Evolutionary conservation across 139 green algal genomes (phyloP).

Genomic region (Chlorella sp.): DNA sequence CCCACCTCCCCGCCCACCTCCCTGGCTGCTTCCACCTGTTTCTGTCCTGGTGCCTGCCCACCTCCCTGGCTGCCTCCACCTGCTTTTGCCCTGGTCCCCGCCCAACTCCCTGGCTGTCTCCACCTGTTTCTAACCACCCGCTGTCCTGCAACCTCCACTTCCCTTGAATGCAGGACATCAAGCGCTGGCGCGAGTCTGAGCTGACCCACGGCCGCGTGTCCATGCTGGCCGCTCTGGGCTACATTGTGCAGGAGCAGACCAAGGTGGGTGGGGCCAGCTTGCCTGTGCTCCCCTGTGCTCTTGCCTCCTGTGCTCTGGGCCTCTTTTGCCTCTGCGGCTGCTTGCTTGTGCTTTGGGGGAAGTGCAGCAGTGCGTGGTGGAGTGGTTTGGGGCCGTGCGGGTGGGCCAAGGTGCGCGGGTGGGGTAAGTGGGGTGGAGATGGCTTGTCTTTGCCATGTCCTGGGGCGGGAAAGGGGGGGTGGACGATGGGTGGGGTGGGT

Average conservation of each 20-base stretch:
- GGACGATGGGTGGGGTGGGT: no score
- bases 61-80: background rate
- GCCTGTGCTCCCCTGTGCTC: no score
- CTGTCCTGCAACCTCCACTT: background rate
- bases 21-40: no score
- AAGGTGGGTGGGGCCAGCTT: background rate
- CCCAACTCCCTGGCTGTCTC: background rate
- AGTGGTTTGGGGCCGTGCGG: no score
- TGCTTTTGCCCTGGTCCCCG: background rate
- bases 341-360: background rate
- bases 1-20: no score
- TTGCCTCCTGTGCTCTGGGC: background rate
- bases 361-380: no score
- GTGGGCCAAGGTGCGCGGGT: no score
- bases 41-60: no score
- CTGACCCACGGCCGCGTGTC: slow-evolving; percentile 93
- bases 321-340: background rate
- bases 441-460: no score
- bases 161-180: slow-evolving; percentile 47
- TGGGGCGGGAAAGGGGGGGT: no score
- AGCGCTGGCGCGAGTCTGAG: slow-evolving; percentile 95
- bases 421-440: no score
- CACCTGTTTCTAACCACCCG: background rate
- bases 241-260: slow-evolving; percentile 1
- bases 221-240: slow-evolving; percentile 86